These are phyloP conservation scores for Hypoxylon sp. DNA, from an alignment of 2,329 filamentous ascomycete genomes.

Conservation along the genomic window DNA sequence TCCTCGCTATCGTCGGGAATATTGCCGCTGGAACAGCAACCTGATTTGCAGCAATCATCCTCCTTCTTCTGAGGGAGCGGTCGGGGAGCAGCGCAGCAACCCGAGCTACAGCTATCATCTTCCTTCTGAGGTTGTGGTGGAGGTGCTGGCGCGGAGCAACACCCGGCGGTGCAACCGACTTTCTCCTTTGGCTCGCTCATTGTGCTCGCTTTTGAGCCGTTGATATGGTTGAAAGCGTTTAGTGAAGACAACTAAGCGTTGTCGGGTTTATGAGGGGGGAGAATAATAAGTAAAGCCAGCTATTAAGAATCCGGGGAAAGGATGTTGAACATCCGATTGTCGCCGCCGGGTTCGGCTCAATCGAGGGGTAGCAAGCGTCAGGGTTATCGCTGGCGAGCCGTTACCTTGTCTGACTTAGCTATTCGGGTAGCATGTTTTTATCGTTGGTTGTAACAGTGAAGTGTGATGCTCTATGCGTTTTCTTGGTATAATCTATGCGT, in stretches of 20 bases:
- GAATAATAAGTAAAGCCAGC: background rate
- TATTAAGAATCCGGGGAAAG: background rate
- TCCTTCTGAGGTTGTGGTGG: background rate
- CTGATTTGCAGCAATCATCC: conserved; percentile 24
- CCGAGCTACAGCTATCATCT: background rate
- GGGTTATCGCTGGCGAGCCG: conserved; percentile 8
- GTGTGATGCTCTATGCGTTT: conserved; percentile 2
- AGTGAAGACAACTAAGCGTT: conserved; percentile 1
- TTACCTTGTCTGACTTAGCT: conserved; percentile 2
- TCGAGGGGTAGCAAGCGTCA: conserved; percentile 27
- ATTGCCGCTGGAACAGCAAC: conserved; percentile 20
- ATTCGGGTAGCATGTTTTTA: conserved; percentile 9
- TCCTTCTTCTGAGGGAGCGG: conserved; percentile 16
- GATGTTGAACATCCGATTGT: conserved; percentile 20
- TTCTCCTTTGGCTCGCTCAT: conserved; percentile 37
- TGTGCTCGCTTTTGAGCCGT: background rate
- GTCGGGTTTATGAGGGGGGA: background rate
- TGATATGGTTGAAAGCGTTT: background rate
- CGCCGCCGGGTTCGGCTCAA: conserved; percentile 18
- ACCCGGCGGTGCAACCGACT: conserved; percentile 25
- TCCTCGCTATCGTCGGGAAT: background rate
- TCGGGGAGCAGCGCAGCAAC: conserved; percentile 21
- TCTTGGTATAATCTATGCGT: conserved; percentile 4
- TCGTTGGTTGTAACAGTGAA: conserved; percentile 6
- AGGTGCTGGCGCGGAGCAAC: conserved; percentile 15